Base-by-base conservation (phyloP, 2,329 filamentous ascomycete species). In the Cylindrodendrum hubeiense region DNA sequence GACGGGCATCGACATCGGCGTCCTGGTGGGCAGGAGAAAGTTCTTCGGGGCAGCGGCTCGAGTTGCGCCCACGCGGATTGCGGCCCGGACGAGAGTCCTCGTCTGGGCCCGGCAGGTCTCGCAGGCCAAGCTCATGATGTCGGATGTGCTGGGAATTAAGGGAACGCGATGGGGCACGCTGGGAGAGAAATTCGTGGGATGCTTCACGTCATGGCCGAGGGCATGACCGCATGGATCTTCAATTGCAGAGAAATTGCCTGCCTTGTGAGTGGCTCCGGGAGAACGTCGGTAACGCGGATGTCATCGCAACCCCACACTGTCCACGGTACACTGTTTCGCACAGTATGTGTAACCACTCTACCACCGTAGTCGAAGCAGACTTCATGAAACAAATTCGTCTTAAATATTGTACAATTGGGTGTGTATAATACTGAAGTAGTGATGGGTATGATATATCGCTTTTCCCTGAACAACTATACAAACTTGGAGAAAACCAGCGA, bases 401-500 rank as follows among this genome's bases (percentile, higher is more conserved):
- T 4, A 15, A 30, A 13, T 39, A 30, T 43, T 58, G 22, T 41
- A 19, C 15, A 51, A 17, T 6, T 34, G 26, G 3, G 46, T 49
- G 46, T 6, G n/a, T 19, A 4, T 15, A 24, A 28, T 28, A 51
- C 47, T 30, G 30, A n/a, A 28, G 44, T 30, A 50, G 3, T 4
- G 63, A 2, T 56, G 30, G 9, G 10, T 15, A n/a, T 41, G 43
- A 28, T 22, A 30, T 15, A 12, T n/a, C 22, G 15, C 26, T 5
- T 47, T 28, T 15, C 15, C 15, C n/a, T 2, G 28, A 39, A 13
- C 17, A 1, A 26, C 56, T 46, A 70, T 56, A 28, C 34, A 47
- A 76, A 61, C 30, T 71, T 77, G 8, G 86, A 86, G 74, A 98
- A 95, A 56, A 94, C 94, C 39, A 99, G 82, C 58, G 90, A 94